Base-by-base conservation (phyloP, 164 flowering plant species). In the Protea cynaroides region DNA sequence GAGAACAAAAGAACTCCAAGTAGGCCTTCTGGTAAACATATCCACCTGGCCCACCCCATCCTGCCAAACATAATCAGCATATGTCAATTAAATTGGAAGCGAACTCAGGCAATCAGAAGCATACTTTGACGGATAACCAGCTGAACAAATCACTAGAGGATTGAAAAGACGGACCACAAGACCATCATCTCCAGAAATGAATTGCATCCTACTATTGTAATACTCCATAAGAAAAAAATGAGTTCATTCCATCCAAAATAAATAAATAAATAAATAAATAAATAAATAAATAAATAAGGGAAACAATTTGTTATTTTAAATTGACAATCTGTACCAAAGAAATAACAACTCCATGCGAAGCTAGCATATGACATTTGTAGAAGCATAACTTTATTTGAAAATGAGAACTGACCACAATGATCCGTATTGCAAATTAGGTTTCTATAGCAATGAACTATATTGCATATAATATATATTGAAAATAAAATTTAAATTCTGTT, bases 21-120 rank as follows among this genome's bases (percentile, higher is more conserved):
- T 93, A 90, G 37, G 97, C 90, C 81, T 93, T 90, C 80, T 93
- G 98, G 64, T 92, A 92, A 43, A 92, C 92, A 66, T 86, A 88
- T 4, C 96, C 96, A 62, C 96, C 96, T 15, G 86, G 78, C 13
- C 96, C 93, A 61, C 96, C 97, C 97, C 98, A 93, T 71, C 98
- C 96, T 90, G 80, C 64, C 65, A 62, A 65, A 46, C 3, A 54
- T 8, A 18, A 22, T 37, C 22, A n/a, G n/a, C 38, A 25, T 2
- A 19, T 57, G 7, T 25, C 19, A 5, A 59, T 22, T 10, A 38
- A 50, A 36, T 37, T 8, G 38, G 36, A 62, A 56, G n/a, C 13
- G 12, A 34, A 65, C 18, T 40, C 24, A 49, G 17, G 19, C 52
- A 40, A 40, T 40, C 46, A 4, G 2, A 57, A 57, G 37, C 7